These are phyloP conservation scores for Candida parachauliodes DNA, from an alignment of 805 yeast genomes.

Conservation along the genomic window DNA sequence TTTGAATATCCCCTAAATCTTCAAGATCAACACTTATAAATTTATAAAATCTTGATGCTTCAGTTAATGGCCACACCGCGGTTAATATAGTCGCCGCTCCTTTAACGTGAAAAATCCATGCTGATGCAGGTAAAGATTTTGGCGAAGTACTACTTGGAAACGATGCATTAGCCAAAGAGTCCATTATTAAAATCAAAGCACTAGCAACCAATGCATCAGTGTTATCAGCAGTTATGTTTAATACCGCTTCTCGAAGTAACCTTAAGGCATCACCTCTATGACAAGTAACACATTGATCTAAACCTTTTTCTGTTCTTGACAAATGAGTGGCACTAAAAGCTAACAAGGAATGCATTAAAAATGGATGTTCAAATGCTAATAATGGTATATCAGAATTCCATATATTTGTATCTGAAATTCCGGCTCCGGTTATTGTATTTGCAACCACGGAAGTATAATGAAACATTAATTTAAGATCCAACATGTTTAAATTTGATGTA, in stretches of 20 bases:
- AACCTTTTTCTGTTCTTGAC: slow-evolving; percentile 68
- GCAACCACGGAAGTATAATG: slow-evolving; percentile 85
- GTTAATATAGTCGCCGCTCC: slow-evolving; percentile 95
- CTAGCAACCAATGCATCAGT: slow-evolving; percentile 93
- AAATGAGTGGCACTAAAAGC: slow-evolving; percentile 93
- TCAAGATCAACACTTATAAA: slow-evolving; percentile 77
- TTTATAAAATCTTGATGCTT: slow-evolving; percentile 40
- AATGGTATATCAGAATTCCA: slow-evolving; percentile 89
- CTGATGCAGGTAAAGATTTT: slow-evolving; percentile 80
- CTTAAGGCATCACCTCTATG: slow-evolving; percentile 87
- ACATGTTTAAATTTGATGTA: slow-evolving; percentile 49
- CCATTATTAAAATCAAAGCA: slow-evolving; percentile 85
- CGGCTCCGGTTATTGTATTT: slow-evolving; percentile 84
- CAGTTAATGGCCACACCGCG: slow-evolving; percentile 87
- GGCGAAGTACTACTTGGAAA: slow-evolving; percentile 48
- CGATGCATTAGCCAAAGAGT: slow-evolving; percentile 87
- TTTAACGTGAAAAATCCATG: slow-evolving; percentile 96
- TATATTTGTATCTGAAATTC: slow-evolving; percentile 77
- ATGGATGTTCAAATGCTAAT: slow-evolving; percentile 83
- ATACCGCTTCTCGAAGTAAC: slow-evolving; percentile 77
- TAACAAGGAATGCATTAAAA: slow-evolving; percentile 85
- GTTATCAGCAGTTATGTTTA: slow-evolving; percentile 76
- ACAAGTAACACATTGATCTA: slow-evolving; percentile 76
- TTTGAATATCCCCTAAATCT: slow-evolving; percentile 74
- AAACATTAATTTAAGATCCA: slow-evolving; percentile 79